Percentiles rank a stretch among this genome's conserved stretches.
Evolutionary conservation across 768 basidiomycete genomes (phyloP).

Genomic region (Podaxis pistillaris): DNA sequence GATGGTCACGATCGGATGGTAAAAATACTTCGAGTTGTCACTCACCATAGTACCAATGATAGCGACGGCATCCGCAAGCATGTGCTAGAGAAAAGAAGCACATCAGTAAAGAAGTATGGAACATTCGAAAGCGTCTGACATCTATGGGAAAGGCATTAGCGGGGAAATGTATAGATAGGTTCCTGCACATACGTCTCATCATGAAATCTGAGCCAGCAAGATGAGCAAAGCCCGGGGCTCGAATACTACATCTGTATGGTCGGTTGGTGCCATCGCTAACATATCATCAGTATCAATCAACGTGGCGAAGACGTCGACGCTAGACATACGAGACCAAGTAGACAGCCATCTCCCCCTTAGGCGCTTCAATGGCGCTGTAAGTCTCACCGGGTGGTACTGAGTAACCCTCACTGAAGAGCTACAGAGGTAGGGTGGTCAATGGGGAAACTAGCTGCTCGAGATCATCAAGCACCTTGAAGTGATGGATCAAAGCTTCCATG

Average conservation of each 20-base stretch:
- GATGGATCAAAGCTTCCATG: conserved; percentile 97
- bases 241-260: conserved; percentile 96
- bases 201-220: conserved; percentile 96
- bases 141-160: conserved; percentile 31
- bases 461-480: conserved; percentile 75
- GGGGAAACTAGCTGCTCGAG: background rate
- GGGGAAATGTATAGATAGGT: conserved; percentile 12
- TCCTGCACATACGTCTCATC: conserved; percentile 76
- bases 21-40: conserved; percentile 16
- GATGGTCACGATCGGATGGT: background rate
- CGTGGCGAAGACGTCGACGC: background rate
- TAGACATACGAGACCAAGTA: conserved; percentile 87
- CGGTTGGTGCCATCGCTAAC: conserved; percentile 89
- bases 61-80: conserved; percentile 92
- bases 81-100: conserved; percentile 52
- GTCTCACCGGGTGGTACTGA: conserved; percentile 96
- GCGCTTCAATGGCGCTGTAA: conserved; percentile 96
- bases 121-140: conserved; percentile 31
- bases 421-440: background rate
- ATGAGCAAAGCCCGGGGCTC: conserved; percentile 95
- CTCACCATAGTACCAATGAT: conserved; percentile 97
- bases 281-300: conserved; percentile 4
- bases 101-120: conserved; percentile 20
- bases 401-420: conserved; percentile 97
- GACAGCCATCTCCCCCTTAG: conserved; percentile 98